phyloP scores from a whole-genome alignment of 495 filamentous ascomycete species.

The Stereocaulon alpinum region DNA sequence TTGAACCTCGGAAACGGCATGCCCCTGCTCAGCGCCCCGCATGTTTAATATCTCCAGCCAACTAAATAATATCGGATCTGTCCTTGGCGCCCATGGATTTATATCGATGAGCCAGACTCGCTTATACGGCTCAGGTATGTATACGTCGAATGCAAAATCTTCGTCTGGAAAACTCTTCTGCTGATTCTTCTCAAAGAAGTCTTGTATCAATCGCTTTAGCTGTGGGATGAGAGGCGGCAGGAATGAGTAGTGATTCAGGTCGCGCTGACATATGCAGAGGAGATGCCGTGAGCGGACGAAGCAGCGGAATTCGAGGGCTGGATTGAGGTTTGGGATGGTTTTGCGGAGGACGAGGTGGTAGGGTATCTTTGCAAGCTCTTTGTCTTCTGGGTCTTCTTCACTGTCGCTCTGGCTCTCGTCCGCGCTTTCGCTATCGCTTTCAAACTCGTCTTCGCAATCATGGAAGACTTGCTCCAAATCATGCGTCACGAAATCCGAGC shows the following conservation, averaged over 20 bases:
- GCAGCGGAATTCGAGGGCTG: slow-evolving; percentile 85
- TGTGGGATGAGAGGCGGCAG: slow-evolving; percentile 52
- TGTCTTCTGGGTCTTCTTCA: background rate
- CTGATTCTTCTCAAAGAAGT: slow-evolving; percentile 64
- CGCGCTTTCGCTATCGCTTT: slow-evolving; percentile 17
- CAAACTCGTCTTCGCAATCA: slow-evolving; percentile 48
- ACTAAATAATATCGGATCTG: slow-evolving; percentile 79
- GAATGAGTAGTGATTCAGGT: slow-evolving; percentile 83
- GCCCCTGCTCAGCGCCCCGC: slow-evolving; percentile 34
- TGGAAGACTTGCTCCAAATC: slow-evolving; percentile 91
- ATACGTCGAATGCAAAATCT: slow-evolving; percentile 81
- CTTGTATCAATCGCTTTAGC: slow-evolving; percentile 49
- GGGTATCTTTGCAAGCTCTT: slow-evolving; percentile 30
- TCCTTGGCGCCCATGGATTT: slow-evolving; percentile 88
- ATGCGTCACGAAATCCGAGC: slow-evolving; percentile 84
- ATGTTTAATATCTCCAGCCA: slow-evolving; percentile 79
- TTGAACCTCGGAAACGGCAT: slow-evolving; percentile 18
- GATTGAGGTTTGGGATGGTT: slow-evolving; percentile 69
- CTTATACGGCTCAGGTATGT: slow-evolving; percentile 68
- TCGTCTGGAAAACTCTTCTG: slow-evolving; percentile 70
- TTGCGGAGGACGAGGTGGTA: slow-evolving; percentile 73
- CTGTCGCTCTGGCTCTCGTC: slow-evolving; percentile 2
- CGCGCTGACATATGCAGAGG: slow-evolving; percentile 78
- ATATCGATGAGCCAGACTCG: slow-evolving; percentile 83
- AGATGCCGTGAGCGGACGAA: slow-evolving; percentile 75